Percentiles rank a stretch among this genome's conserved stretches.
These are phyloP conservation scores for Thermochaetoides dissita DNA, from an alignment of 2,329 filamentous ascomycete genomes.

Conservation along the genomic window DNA sequence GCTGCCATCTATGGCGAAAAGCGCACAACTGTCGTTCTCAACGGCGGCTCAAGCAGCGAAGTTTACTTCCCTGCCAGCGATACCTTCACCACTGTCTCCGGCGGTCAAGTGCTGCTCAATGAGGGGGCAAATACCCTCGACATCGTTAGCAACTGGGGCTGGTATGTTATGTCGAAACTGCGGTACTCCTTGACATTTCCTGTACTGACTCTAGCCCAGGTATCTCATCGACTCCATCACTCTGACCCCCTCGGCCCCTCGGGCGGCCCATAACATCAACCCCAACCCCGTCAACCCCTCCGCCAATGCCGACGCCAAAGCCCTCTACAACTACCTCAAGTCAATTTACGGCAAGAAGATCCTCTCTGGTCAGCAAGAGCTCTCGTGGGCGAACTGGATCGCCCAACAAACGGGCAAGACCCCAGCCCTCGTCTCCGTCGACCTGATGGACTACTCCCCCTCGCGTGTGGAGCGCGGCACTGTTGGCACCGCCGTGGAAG, in stretches of 20 bases:
- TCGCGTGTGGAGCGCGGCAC: slow-evolving; percentile 29
- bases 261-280: slow-evolving; percentile 12
- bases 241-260: slow-evolving; percentile 10
- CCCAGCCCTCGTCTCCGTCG: slow-evolving; percentile 30
- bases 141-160: slow-evolving; percentile 34
- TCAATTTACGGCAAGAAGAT: slow-evolving; percentile 32
- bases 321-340: slow-evolving; percentile 27
- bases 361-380: slow-evolving; percentile 34
- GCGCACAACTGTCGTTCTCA: slow-evolving; percentile 28
- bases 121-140: slow-evolving; percentile 30
- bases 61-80: slow-evolving; percentile 26
- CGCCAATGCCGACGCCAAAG: slow-evolving; percentile 23
- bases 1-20: slow-evolving; percentile 33
- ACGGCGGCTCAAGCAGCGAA: slow-evolving; percentile 27
- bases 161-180: slow-evolving; percentile 12
- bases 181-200: not conserved
- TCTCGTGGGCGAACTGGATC: slow-evolving; percentile 29
- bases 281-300: slow-evolving; percentile 23
- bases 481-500: slow-evolving; percentile 28
- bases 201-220: not conserved
- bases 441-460: slow-evolving; percentile 36
- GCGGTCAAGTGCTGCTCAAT: slow-evolving; percentile 30
- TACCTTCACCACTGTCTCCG: slow-evolving; percentile 25
- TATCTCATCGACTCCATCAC: slow-evolving; percentile 32
- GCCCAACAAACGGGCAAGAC: slow-evolving; percentile 30